Conservation (phyloP, 345 rosid species). For the Nasturtium officinale region DNA sequence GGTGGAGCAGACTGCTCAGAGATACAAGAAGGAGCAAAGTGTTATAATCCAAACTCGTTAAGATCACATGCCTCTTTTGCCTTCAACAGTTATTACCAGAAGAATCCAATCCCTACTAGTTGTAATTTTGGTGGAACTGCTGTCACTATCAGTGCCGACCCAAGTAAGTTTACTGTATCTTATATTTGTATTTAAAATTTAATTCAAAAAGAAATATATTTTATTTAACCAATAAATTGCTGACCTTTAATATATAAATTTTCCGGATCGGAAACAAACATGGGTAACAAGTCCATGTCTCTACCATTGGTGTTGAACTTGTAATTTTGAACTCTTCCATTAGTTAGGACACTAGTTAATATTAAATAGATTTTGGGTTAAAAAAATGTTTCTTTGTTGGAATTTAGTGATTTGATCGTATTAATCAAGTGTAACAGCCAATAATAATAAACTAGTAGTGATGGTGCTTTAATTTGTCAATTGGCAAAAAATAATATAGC, state of each 20-base stretch:
- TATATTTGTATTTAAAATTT: background rate
- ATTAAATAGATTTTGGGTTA: background rate
- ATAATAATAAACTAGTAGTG: background rate
- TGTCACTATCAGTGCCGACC: constrained; percentile 71
- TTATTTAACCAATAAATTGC: background rate
- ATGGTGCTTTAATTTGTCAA: background rate
- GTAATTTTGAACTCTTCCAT: background rate
- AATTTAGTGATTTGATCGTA: background rate
- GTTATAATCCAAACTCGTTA: constrained; percentile 72
- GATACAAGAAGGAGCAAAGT: constrained; percentile 66
- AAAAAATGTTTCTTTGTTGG: background rate
- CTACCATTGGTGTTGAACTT: background rate
- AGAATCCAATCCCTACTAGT: constrained; percentile 83
- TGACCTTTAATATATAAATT: background rate
- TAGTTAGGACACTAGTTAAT: background rate
- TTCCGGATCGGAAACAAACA: background rate
- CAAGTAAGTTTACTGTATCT: constrained; percentile 59
- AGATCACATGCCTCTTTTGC: constrained; percentile 83
- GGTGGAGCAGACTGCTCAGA: constrained; percentile 77
- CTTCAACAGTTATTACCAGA: constrained; percentile 80
- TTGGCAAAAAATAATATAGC: background rate
- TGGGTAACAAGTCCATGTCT: background rate
- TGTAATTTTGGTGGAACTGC: constrained; percentile 94
- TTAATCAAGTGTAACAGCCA: background rate
- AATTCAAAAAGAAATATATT: background rate